Evolutionary conservation across 305 asterid genomes (phyloP).

Genomic region (Rubia occidens): DNA sequence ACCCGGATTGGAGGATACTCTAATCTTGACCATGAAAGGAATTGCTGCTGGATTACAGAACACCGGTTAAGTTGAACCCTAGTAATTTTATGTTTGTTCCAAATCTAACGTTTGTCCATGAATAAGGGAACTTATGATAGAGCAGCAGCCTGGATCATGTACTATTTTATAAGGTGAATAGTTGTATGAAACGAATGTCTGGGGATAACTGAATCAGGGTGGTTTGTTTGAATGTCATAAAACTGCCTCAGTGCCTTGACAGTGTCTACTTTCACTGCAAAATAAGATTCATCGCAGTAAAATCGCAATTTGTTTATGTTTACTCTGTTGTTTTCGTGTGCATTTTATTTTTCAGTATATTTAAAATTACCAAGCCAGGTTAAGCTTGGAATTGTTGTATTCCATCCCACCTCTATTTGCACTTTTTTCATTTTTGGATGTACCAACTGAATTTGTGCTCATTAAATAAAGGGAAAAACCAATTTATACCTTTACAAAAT

Average conservation of each 20-base stretch:
- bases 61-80: slow-evolving; percentile 28
- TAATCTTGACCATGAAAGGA: slow-evolving; percentile 54
- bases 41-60: slow-evolving; percentile 53
- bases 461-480: too few species aligned
- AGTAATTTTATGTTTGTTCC: neutral
- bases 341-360: neutral
- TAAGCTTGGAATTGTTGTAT: too few species aligned
- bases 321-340: too few species aligned
- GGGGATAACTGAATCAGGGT: neutral
- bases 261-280: neutral
- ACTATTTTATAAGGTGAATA: neutral
- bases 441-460: too few species aligned
- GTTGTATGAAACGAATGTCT: neutral
- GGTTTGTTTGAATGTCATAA: neutral
- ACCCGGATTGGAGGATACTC: slow-evolving; percentile 50
- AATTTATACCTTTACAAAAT: too few species aligned
- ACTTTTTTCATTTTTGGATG: too few species aligned
- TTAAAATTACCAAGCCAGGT: neutral
- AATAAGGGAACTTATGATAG: neutral
- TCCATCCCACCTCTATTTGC: too few species aligned
- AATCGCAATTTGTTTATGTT: neutral
- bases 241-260: slow-evolving; percentile 6
- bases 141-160: neutral
- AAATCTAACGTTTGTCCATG: neutral
- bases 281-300: neutral